Base-by-base conservation (phyloP, 2,329 filamentous ascomycete species). In the Neoascochyta sp. region DNA sequence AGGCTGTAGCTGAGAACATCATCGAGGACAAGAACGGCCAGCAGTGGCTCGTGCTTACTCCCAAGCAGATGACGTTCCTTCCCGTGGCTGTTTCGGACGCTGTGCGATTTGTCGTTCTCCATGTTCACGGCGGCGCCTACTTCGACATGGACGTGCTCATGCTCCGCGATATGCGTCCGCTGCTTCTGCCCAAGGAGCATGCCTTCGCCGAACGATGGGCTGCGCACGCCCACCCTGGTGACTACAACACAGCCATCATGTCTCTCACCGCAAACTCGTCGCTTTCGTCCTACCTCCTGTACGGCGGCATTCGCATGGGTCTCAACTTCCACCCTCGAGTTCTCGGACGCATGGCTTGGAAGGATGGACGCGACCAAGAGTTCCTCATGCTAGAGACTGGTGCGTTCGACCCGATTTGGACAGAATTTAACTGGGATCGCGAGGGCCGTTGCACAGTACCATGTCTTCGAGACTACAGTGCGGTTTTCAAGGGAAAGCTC, bases 161-260 rank as follows among this genome's bases (percentile, higher is more conserved):
- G 63, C 63, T 76, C 9, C 58, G 72, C 32, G 72, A 76, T 39
- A 69, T 76, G 64, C 67, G 72, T n/a, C 72, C 72, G 1, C 49
- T 76, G 7, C 55, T 75, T 4, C 52, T 75, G 23, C 69, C 66
- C 12, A 63, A 68, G 27, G 64, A 73, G 24, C 71, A 74, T 43
- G 60, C 66, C 4, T 76, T 75, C 45, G 73, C 73, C 7, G 73
- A 76, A 50, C 63, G 73, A 34, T 76, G 73, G 73, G 73, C 65
- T 4, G 71, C 69, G 5, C 71, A 75, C 32, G 58, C 66, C 3
- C 66, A 66, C 32, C 71, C 72, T 7, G 71, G 72, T 34, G 73
- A 75, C 40, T 76, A 75, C 60, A 76, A 76, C 53, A 76, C 73
- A 0, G 73, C 73, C 20, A 68, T 76, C 42, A 73, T 76, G 66